Evolutionary conservation across 345 rosid species (phyloP), one percentile per base, ranked within the genome.

Genomic region (Aquilaria malaccensis): DNA sequence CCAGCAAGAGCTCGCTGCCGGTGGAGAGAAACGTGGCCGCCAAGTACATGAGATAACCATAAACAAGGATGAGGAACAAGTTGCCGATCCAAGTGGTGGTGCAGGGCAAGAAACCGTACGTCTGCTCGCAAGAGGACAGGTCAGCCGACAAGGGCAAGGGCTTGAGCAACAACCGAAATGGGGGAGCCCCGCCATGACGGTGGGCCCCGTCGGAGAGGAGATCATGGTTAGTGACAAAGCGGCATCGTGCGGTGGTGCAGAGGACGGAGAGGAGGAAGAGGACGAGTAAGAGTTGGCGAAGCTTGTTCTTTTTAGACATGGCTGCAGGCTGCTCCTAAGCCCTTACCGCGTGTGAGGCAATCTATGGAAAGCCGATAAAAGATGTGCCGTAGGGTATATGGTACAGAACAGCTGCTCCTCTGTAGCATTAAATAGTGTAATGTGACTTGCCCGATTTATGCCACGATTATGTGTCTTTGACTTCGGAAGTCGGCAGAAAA

Each of bases 51-150:
- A 88, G 76, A 73, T 77, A 77, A 0, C 96, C 96, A 61, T 91
- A 91, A 2, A 83, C 94, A 13, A 86, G 0, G 2, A 91, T 91
- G 67, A 91, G 50, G 60, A 91, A 91, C 71, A 81, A 54, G 73
- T 91, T 88, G 1, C 97, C 94, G 4, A 81, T 52, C 45, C 70
- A 82, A 0, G 97, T 84, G 49, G 79, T 73, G 9, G 96, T 86
- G 70, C 97, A 91, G 11, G 97, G 97, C 86, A 91, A 45, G 75
- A 91, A 91, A 0, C 97, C 97, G 54, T 91, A 91, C 2, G 96
- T 78, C 84, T 86, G 83, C 55, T 88, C 94, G 69, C 97, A 91
- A 9, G 91, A 71, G n/a, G 70, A 78, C 48, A 47, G 64, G 11
- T 58, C 70, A 29, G 52, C 64, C 6, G 68, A 57, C 15, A 61